A percentile compares a stretch with the other conserved stretches of the same genome.
Conservation (phyloP, 768 basidiomycete species). For the Macrocybe gigantea region DNA sequence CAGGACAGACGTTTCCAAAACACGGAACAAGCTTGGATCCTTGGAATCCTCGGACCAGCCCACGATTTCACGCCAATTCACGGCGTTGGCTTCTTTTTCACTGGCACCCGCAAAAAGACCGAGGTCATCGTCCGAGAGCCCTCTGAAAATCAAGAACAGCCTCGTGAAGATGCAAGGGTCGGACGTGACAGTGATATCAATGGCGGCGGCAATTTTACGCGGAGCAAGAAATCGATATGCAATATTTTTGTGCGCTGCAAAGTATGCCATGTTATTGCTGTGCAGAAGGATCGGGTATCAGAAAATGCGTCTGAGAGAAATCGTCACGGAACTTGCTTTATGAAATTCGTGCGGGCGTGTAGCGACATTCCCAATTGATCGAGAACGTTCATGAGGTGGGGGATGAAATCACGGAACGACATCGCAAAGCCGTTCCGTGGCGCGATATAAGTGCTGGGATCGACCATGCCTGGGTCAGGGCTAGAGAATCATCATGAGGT, state of each 20-base stretch:
- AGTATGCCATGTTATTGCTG: constrained; percentile 73
- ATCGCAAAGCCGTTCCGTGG: constrained; percentile 84
- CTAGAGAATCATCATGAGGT: constrained; percentile 29
- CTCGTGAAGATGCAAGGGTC: constrained; percentile 81
- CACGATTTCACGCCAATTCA: constrained; percentile 77
- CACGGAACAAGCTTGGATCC: constrained; percentile 66
- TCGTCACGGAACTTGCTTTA: constrained; percentile 47
- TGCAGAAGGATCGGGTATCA: constrained; percentile 2
- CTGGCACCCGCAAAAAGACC: constrained; percentile 70
- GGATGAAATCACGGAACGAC: constrained; percentile 74
- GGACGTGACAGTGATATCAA: constrained; percentile 79
- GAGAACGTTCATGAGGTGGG: constrained; percentile 75
- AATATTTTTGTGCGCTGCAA: constrained; percentile 77
- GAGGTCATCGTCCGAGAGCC: constrained; percentile 75
- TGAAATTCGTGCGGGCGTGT: constrained; percentile 75
- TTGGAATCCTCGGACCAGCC: constrained; percentile 81
- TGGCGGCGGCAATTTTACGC: constrained; percentile 73
- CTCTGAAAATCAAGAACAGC: constrained; percentile 82
- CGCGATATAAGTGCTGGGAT: constrained; percentile 73
- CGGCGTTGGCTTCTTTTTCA: constrained; percentile 78
- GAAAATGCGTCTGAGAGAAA: constrained; percentile 1
- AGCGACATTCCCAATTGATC: constrained; percentile 82
- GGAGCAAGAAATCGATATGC: constrained; percentile 87
- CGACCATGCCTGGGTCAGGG: constrained; percentile 71
- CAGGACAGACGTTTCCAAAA: constrained; percentile 74